Conservation (phyloP, 768 basidiomycete species). For the Psilocybe azurescens region DNA sequence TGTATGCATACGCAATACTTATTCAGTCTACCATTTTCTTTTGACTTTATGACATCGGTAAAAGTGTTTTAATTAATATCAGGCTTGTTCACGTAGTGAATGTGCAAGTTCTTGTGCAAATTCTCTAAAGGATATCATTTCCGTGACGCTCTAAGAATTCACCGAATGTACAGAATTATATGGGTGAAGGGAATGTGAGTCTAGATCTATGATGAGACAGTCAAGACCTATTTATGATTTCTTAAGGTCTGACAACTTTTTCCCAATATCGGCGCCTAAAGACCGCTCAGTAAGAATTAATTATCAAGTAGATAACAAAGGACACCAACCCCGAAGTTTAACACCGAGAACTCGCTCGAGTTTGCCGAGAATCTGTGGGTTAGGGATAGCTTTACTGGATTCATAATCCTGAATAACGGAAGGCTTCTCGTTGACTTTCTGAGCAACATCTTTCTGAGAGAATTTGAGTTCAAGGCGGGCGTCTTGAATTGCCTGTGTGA, state of each 20-base stretch:
- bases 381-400: slow-evolving; percentile 85
- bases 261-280: slow-evolving; percentile 80
- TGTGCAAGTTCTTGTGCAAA: not conserved
- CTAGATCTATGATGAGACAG: not conserved
- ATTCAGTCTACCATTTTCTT: no score
- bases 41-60: no score
- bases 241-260: slow-evolving; percentile 82
- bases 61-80: not conserved
- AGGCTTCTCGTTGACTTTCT: slow-evolving; percentile 93
- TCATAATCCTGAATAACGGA: slow-evolving; percentile 90
- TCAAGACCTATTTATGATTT: slow-evolving; percentile 39
- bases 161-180: slow-evolving; percentile 9
- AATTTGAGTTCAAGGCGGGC: slow-evolving; percentile 79
- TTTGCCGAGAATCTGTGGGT: slow-evolving; percentile 85
- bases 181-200: not conserved
- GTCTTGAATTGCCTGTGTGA: slow-evolving; percentile 73
- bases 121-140: slow-evolving; percentile 13
- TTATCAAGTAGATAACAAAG: not conserved
- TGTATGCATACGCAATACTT: not conserved
- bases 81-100: not conserved
- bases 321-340: slow-evolving; percentile 81
- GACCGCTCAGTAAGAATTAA: slow-evolving; percentile 11
- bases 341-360: slow-evolving; percentile 86
- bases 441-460: slow-evolving; percentile 92
- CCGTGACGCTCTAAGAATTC: slow-evolving; percentile 4